Evolutionary conservation across 2,329 filamentous ascomycete species (phyloP).

Genomic region (Diatrype stigma): DNA sequence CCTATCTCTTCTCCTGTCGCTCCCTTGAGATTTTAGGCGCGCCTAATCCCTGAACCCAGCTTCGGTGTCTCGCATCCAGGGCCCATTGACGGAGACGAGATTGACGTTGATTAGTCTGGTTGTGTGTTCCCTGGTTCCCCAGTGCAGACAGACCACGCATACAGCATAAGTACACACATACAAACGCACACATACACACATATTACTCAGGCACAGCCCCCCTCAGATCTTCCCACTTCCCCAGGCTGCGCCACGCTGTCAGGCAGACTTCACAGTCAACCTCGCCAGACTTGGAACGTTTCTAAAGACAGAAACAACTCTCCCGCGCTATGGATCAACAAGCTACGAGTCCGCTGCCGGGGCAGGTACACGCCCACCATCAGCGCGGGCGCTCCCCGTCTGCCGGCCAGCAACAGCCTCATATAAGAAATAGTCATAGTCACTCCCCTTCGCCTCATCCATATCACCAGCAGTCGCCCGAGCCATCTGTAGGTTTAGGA

Average conservation of each 20-base stretch:
- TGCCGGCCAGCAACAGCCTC: conserved; percentile 51
- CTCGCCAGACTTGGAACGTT: conserved; percentile 20
- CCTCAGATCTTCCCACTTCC: conserved; percentile 13
- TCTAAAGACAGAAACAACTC: conserved; percentile 33
- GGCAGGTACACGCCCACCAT: neutral
- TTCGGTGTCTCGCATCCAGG: neutral
- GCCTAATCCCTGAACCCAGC: neutral
- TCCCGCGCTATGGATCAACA: conserved; percentile 48
- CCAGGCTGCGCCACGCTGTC: conserved; percentile 24
- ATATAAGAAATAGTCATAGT: conserved; percentile 65
- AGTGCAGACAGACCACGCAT: neutral
- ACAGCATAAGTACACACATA: neutral
- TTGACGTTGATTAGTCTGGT: neutral
- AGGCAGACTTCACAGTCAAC: conserved; percentile 29
- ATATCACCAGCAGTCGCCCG: conserved; percentile 42
- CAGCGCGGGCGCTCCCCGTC: conserved; percentile 59
- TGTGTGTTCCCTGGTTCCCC: neutral
- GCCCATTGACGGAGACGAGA: neutral
- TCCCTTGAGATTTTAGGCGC: neutral
- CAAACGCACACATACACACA: neutral
- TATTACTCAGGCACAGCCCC: conserved; percentile 24
- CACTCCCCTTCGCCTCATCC: conserved; percentile 60
- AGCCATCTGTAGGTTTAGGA: conserved; percentile 50
- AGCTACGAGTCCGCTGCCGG: conserved; percentile 11
- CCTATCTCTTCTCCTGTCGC: neutral